Evolutionary conservation across 495 filamentous ascomycete genomes (phyloP).

Genomic region (Lineolata rhizophorae): DNA sequence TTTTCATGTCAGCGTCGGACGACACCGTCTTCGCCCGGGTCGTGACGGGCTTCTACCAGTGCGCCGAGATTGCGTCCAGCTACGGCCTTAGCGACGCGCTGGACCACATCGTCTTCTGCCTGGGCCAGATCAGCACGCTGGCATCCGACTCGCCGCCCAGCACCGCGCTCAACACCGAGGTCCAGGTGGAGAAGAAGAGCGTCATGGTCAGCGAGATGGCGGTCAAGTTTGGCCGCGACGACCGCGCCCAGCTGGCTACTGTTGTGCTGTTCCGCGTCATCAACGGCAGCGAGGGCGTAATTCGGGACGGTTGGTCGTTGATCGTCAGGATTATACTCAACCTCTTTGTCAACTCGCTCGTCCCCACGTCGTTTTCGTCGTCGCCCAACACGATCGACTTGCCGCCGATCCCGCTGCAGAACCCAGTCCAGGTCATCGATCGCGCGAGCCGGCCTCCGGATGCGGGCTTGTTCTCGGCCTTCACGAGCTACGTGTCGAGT

Average conservation of each 20-base stretch:
- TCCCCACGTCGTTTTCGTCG: conserved; percentile 62
- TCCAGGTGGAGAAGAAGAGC: conserved; percentile 74
- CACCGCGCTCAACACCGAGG: conserved; percentile 83
- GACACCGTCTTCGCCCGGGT: conserved; percentile 91
- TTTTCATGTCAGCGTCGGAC: conserved; percentile 96
- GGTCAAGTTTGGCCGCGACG: conserved; percentile 88
- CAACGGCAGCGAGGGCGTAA: conserved; percentile 54
- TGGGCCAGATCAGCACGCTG: conserved; percentile 77
- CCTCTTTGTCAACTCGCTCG: conserved; percentile 85
- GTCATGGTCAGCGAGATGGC: conserved; percentile 99
- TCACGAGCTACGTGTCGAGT: conserved; percentile 92
- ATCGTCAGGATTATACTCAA: conserved; percentile 83
- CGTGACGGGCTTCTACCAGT: conserved; percentile 87
- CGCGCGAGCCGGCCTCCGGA: conserved; percentile 56
- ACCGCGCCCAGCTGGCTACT: conserved; percentile 79
- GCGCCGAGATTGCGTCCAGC: conserved; percentile 75
- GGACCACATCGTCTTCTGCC: conserved; percentile 73
- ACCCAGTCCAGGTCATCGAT: conserved; percentile 83
- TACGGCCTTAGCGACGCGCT: conserved; percentile 68
- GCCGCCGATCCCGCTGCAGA: conserved; percentile 69
- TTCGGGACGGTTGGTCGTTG: conserved; percentile 66
- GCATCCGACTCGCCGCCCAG: conserved; percentile 51
- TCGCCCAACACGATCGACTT: conserved; percentile 50
- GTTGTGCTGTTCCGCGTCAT: conserved; percentile 85
- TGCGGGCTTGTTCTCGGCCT: conserved; percentile 69